Conservation (phyloP, 805 yeast genomes). For the Candida pseudoglaebosa region DNA sequence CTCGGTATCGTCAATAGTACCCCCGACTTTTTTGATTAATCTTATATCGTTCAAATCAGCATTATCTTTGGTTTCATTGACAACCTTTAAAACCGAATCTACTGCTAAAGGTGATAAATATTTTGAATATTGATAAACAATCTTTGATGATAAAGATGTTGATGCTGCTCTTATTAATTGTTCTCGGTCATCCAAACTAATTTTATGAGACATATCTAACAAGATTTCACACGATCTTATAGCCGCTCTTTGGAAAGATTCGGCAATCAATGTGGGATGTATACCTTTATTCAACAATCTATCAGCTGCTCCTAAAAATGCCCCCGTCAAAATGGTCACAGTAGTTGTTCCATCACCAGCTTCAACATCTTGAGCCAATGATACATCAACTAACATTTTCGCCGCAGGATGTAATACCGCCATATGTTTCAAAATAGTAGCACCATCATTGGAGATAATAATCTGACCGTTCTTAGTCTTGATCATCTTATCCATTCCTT, state of each 20-base stretch:
- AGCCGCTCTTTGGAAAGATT: conserved; percentile 88
- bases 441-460: conserved; percentile 96
- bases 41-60: conserved; percentile 89
- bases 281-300: conserved; percentile 83
- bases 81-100: conserved; percentile 81
- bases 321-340: conserved; percentile 93
- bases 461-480: conserved; percentile 90
- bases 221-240: conserved; percentile 75
- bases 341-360: conserved; percentile 99
- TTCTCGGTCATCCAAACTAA: conserved; percentile 76
- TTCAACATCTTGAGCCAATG: conserved; percentile 97
- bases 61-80: conserved; percentile 52
- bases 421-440: conserved; percentile 94
- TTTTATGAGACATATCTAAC: conserved; percentile 77
- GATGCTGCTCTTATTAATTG: conserved; percentile 87
- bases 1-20: conserved; percentile 95
- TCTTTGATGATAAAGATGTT: conserved; percentile 90
- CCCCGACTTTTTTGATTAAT: conserved; percentile 90
- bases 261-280: conserved; percentile 94
- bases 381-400: conserved; percentile 90
- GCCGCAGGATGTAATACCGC: conserved; percentile 99
- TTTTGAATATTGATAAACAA: conserved; percentile 87
- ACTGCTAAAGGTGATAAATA: conserved; percentile 91
- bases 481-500: conserved; percentile 99
- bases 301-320: conserved; percentile 92